Evolutionary conservation across 805 yeast genomes (phyloP), one percentile per base, ranked within the genome.

Genomic region (Saccharomycopsis sp.): DNA sequence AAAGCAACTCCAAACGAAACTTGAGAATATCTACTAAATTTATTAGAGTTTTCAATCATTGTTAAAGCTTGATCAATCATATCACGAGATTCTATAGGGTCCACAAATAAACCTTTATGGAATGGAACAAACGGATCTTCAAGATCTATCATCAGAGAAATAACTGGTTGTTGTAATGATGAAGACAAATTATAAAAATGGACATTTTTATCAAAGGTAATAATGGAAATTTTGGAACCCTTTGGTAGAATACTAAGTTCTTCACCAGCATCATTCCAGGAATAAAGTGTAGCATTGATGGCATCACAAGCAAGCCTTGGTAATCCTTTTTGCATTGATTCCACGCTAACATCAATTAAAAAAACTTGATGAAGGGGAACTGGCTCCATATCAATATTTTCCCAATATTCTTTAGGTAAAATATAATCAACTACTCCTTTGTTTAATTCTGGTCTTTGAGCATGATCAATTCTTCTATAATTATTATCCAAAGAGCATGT

Each of bases 121-220:
- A 87, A 68, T 3, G 97, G 97, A n/a, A 87, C 62, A 50, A 87
- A 86, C 4, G 88, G 81, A 31, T 81, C 88, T 4, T 71, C 76
- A 21, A 84, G 55, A 52, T 87, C 96, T 8, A 77, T 65, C 18
- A 82, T 72, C 6, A 83, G 64, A 26, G 74, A 65, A 41, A 79
- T 68, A 33, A 69, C 71, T 2, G 86, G 69, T 34, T 72, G 67
- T 14, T 74, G 75, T 27, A 76, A 62, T 2, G 60, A 59, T 1
- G 81, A 66, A 14, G 70, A 63, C 48, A 88, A 63, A 50, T 86
- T 79, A 59, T 74, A 86, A 57, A 84, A 84, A 42, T 79, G 86
- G 21, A 89, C 50, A 20, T 67, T 64, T 35, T 75, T 71, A 57
- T 88, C 94, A 58, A 69, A 92, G 0, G 92, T 76, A 47, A 86